Conservation (phyloP, 2,329 filamentous ascomycete species). For the Stachybotrys chlorohalonatus region DNA sequence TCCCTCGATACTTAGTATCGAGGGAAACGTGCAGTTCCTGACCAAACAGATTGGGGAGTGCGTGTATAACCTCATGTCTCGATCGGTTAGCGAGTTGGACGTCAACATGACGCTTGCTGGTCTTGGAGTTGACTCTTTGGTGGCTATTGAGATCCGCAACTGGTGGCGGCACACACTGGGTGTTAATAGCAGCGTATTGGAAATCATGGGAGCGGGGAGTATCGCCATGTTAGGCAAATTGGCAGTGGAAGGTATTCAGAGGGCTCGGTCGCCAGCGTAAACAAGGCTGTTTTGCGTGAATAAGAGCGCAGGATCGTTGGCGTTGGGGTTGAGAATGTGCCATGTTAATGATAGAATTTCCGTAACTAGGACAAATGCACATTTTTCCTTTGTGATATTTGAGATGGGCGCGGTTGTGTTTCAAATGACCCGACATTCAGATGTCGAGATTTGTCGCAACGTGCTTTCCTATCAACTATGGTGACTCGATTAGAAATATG, state of each 20-base stretch:
- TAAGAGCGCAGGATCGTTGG: too few species aligned
- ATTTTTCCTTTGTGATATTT: too few species aligned
- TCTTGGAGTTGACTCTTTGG: constrained; percentile 9
- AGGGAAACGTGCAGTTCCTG: constrained; percentile 1
- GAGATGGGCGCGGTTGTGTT: too few species aligned
- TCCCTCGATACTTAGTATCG: constrained; percentile 2
- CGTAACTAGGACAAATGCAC: too few species aligned
- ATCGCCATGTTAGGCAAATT: constrained; percentile 3
- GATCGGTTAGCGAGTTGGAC: constrained; percentile 5
- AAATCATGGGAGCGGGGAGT: constrained; percentile 6
- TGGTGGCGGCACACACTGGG: constrained; percentile 9
- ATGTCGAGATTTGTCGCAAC: too few species aligned
- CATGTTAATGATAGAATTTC: too few species aligned
- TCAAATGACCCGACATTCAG: too few species aligned
- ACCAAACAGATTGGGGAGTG: constrained; percentile 4
- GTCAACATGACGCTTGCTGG: constrained; percentile 2
- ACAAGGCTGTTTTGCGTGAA: neutral
- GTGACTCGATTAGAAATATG: too few species aligned
- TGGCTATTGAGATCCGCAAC: constrained; percentile 8
- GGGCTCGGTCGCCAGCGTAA: neutral
- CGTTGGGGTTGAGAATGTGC: too few species aligned
- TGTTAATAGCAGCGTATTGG: constrained; percentile 4
- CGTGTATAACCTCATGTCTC: constrained; percentile 5
- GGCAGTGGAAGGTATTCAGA: neutral
- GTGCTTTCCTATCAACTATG: too few species aligned